A percentile compares a stretch with the other conserved stretches of the same genome.
Evolutionary conservation across 1,139 yeast genomes (phyloP).

Genomic region (Geotrichum fermentans): DNA sequence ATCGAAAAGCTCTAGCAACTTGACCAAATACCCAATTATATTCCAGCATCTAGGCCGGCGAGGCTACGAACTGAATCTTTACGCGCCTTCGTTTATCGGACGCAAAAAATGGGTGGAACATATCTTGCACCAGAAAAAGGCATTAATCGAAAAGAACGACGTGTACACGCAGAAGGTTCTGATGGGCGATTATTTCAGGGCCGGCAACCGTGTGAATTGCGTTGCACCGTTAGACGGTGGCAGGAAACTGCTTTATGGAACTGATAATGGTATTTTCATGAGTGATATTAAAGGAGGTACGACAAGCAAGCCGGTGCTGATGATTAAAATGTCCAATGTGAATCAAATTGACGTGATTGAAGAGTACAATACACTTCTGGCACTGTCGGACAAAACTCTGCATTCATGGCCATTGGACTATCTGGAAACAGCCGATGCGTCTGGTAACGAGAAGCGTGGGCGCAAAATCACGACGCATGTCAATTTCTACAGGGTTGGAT

Average conservation of each 20-base stretch:
- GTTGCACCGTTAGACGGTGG: conserved; percentile 96
- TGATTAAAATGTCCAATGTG: conserved; percentile 61
- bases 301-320: conserved; percentile 67
- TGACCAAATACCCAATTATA: conserved; percentile 45
- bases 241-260: conserved; percentile 80
- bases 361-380: conserved; percentile 78
- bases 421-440: conserved; percentile 51
- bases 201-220: conserved; percentile 70
- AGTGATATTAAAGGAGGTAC: conserved; percentile 48
- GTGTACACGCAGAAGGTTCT: conserved; percentile 69
- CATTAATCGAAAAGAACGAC: conserved; percentile 64
- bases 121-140: conserved; percentile 70
- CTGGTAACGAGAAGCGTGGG: conserved; percentile 66
- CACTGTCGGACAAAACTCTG: conserved; percentile 75
- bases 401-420: conserved; percentile 83
- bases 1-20: conserved; percentile 19
- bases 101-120: conserved; percentile 80
- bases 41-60: conserved; percentile 56
- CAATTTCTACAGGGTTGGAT: conserved; percentile 85
- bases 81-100: conserved; percentile 60
- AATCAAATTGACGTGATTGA: conserved; percentile 89
- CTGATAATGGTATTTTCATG: conserved; percentile 85
- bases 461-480: conserved; percentile 80
- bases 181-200: conserved; percentile 62
- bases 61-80: conserved; percentile 63